Base-by-base conservation (phyloP, 2,329 filamentous ascomycete genomes). In the Endothia cerciana region DNA sequence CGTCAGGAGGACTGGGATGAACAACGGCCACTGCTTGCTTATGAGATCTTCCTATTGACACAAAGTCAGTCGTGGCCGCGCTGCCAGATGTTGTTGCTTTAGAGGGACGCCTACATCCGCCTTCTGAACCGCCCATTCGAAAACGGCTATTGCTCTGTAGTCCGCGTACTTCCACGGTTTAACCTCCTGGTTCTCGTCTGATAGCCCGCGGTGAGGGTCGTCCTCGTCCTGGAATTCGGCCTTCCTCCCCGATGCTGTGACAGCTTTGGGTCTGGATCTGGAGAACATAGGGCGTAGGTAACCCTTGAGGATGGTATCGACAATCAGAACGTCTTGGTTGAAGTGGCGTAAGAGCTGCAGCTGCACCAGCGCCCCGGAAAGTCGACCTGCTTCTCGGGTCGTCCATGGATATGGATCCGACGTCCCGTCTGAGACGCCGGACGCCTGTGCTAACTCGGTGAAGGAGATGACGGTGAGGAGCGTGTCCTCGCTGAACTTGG, bases 211-310 rank as follows among this genome's bases (percentile, higher is more conserved):
- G 36, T 74, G 73, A 53, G 75, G 75, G 53, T 78, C 78, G 30
- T 77, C 74, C 1, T 76, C 72, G 4, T 81, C 75, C 38, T 76
- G 73, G 60, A 82, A 85, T 47, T 81, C 78, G 33, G 78, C 81
- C 72, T 84, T 87, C 40, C 86, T 82, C 28, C 88, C 87, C 5
- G 84, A 80, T 1, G 82, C 76, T 3, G 88, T 89, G 56, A 91
- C 77, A 2, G 79, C 78, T 1, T 75, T 74, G 5, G 86, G 82
- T 25, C 81, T 84, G 19, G 85, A 80, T 65, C 82, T 83, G 36
- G 83, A 81, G 78, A 94, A 93, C 6, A 91, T 78, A 36, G 89
- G 89, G 45, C 88, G 88, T 60, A 94, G 82, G 72, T 88, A 88
- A 71, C 79, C 77, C 68, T 84, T 80, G 4, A 94, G 83, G 64